Base-by-base conservation (phyloP, 2,329 filamentous ascomycete species). In the Hymenoscyphus fructigenus region DNA sequence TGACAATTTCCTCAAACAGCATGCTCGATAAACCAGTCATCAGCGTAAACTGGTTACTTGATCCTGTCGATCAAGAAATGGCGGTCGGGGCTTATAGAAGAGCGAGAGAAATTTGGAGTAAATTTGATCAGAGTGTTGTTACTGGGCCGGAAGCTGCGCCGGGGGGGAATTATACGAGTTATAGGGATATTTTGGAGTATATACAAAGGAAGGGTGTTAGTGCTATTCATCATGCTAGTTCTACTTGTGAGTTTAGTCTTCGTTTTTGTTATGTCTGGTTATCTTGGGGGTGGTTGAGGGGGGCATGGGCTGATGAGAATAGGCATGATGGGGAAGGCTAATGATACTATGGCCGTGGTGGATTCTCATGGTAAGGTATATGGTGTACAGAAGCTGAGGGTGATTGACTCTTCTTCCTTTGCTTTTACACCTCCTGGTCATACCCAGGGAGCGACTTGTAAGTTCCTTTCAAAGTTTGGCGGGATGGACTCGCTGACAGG, bases 41-140 rank as follows among this genome's bases (percentile, higher is more conserved):
- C 65, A 75, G 81, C 67, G 78, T 79, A 1, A 80, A 81, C 67
- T 83, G 79, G 77, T 72, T 84, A 1, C 72, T 72, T 1, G 73
- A 78, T 17, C 75, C 76, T 9, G 71, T 74, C 2, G 82, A 84
- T 50, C 69, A 76, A 34, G 78, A 81, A 34, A 69, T 83, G 2
- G 80, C 77, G 2, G 66, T 84, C 12, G 76, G 78, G 0, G 69
- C 74, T 0, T 81, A 79, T 66, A 78, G 75, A 59, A 78, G 82
- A 1, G 70, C 76, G 0, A 78, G 82, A 0, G 69, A 78, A 17
- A 17, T 63, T 38, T 63, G 50, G 9, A 38, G 53, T n/a, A 56
- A 44, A 15, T 38, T 38, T 38, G 60, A 59, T 26, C 41, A 50
- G 23, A 29, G 17, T 10, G 38, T 67, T 41, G 14, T 63, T 7